Conservation (phyloP, 2,329 filamentous ascomycete species). For the Helminthosporium solani region DNA sequence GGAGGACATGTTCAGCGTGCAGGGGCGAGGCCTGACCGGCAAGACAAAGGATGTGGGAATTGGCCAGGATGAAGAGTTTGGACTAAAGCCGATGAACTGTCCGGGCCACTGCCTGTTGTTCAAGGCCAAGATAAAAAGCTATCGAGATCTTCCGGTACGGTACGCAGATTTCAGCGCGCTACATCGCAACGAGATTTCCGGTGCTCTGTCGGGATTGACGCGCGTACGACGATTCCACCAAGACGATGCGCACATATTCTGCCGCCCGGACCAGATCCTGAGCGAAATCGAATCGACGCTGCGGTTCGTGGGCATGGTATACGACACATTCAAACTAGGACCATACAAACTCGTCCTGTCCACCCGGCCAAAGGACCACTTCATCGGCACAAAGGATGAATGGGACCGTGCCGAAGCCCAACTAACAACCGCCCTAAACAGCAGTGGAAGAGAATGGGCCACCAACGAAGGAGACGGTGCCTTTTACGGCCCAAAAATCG, state of each 20-base stretch:
- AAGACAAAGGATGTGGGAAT: slow-evolving; percentile 47
- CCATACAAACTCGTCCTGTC: slow-evolving; percentile 76
- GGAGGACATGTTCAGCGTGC: slow-evolving; percentile 88
- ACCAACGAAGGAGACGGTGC: slow-evolving; percentile 81
- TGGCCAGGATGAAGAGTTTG: slow-evolving; percentile 70
- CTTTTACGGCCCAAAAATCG: slow-evolving; percentile 91
- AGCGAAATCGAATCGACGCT: slow-evolving; percentile 72
- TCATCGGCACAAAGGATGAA: slow-evolving; percentile 71
- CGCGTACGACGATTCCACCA: slow-evolving; percentile 86
- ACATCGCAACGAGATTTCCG: slow-evolving; percentile 84
- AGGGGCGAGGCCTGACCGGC: slow-evolving; percentile 51
- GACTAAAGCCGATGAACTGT: slow-evolving; percentile 91
- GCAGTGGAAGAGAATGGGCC: slow-evolving; percentile 67
- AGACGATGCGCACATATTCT: slow-evolving; percentile 90
- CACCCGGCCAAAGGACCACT: slow-evolving; percentile 73
- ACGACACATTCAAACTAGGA: slow-evolving; percentile 68
- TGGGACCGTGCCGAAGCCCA: slow-evolving; percentile 70
- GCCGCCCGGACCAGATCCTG: slow-evolving; percentile 72
- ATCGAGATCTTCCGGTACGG: slow-evolving; percentile 77
- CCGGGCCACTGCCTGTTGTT: slow-evolving; percentile 87
- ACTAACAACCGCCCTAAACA: slow-evolving; percentile 62
- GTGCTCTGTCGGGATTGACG: slow-evolving; percentile 77
- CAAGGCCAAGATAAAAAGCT: slow-evolving; percentile 69
- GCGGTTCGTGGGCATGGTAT: slow-evolving; percentile 72
- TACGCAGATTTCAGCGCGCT: slow-evolving; percentile 85